A percentile compares a stretch with the other conserved stretches of the same genome.
Conservation (phyloP, 371 early-diverging fungal species). For the Zopfochytrium polystomum region DNA sequence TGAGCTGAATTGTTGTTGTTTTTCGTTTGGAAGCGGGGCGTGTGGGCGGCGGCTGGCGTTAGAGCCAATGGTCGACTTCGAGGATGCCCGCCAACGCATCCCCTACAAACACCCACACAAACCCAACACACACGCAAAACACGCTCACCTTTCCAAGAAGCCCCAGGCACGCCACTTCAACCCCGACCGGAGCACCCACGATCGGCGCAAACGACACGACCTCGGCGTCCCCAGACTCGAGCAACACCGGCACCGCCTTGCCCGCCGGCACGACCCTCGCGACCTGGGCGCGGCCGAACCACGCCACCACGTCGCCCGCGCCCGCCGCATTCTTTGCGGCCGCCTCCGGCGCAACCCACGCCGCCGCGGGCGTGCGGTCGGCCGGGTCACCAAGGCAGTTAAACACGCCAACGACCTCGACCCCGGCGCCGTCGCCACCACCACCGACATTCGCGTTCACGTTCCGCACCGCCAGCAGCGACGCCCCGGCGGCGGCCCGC, state of each 20-base stretch:
- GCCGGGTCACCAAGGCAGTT: constrained; percentile 1
- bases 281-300: not conserved
- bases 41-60: too few species aligned
- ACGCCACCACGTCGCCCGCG: not conserved
- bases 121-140: too few species aligned
- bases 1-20: too few species aligned
- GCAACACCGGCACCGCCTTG: not conserved
- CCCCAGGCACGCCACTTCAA: not conserved
- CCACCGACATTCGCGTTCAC: too few species aligned
- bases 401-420: constrained; percentile 7
- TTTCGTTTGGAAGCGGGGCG: too few species aligned
- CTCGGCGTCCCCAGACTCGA: not conserved
- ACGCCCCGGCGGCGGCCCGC: too few species aligned
- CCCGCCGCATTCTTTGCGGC: not conserved
- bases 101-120: too few species aligned
- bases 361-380: not conserved
- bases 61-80: too few species aligned
- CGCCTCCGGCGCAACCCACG: not conserved
- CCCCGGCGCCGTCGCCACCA: not conserved
- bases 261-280: not conserved
- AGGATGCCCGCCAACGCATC: too few species aligned
- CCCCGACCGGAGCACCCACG: not conserved
- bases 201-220: not conserved
- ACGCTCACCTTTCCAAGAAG: not conserved
- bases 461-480: too few species aligned